Evolutionary conservation across 2,329 filamentous ascomycete species (phyloP), one percentile per base, ranked within the genome.

Genomic region (Neoarthrinium moseri): DNA sequence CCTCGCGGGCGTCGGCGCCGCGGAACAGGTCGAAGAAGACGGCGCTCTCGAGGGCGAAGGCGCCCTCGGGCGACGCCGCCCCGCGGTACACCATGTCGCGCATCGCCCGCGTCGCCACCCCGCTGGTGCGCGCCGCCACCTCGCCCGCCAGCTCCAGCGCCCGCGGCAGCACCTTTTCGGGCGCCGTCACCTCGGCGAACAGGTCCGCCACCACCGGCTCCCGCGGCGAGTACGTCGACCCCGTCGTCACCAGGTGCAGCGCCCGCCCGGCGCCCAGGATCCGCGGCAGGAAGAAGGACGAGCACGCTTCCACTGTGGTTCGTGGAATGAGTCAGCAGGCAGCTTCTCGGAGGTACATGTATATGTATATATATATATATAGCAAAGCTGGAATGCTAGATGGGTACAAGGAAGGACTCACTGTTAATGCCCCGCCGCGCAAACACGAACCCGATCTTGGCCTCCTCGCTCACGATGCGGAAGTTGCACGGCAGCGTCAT

Each of bases 381-480:
- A n/a, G 20, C 6, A 23, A 17, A 36, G 21, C 33, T 18, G 21
- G 33, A 36, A 36, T 15, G 18, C 17, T 21, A 5, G 20, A 21
- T n/a, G 34, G n/a, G 15, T 8, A 22, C 6, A 24, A 3, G 12
- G 13, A 21, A 12, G 11, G 3, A 17, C 37, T 40, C 30, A 40
- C 37, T 84, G 48, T 81, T 74, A 56, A 91, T 73, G 1, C 86
- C 87, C 34, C 86, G 75, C 21, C 85, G 77, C 20, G 78, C 74
- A 63, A 91, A 91, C 15, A 89, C 85, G 60, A 90, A 88, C 43
- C 86, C 87, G 51, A 90, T 78, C 59, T 86, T 86, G 2, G 85
- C 83, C 10, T 69, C 65, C 32, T 67, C 61, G 52, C 78, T 80
- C 32, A 71, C 80, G 51, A 85, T 56, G 41, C 75, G 69, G 43